Base-by-base conservation (phyloP, 2,329 filamentous ascomycete genomes). In the Dothideomycetidae sp. region DNA sequence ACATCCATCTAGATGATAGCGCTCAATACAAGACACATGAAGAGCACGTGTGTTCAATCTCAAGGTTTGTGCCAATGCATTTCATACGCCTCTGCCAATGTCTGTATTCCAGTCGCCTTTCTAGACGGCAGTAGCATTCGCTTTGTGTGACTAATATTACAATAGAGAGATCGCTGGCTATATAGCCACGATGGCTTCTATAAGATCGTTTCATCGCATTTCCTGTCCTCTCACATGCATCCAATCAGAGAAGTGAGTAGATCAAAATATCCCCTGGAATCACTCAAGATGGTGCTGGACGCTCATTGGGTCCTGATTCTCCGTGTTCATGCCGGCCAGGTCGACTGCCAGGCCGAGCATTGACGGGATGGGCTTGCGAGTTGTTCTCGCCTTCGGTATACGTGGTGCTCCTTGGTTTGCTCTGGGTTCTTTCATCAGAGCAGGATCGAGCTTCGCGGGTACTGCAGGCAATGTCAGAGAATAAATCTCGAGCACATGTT, bases 401-500 rank as follows among this genome's bases (percentile, higher is more conserved):
- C 71, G 61, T 17, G 85, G 85, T n/a, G 85, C 76, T 23, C 86
- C 86, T 55, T 93, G 84, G 28, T 93, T 88, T 44, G 82, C 76
- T 41, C 86, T 73, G 18, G 86, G 86, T 59, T 94, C 86, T 55
- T 84, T 83, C 84, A 96, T 93, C 32, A 94, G 65, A 10, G 75
- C 72, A 3, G 78, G 71, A 50, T 98, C 90, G 7, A 98, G 69
- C 52, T 82, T 86, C 5, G 82, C 75, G 4, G 90, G 90, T 26
- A 82, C 73, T 74, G 37, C 74, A n/a, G n/a, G n/a, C n/a, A n/a
- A n/a, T n/a, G n/a, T n/a, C n/a, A n/a, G n/a, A n/a, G n/a, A n/a
- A n/a, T n/a, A n/a, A n/a, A n/a, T n/a, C n/a, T n/a, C n/a, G n/a
- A n/a, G n/a, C n/a, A n/a, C n/a, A n/a, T n/a, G n/a, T n/a, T n/a